These are phyloP conservation scores for Saccharum spontaneum DNA, from an alignment of 176 grass and related monocot genomes.

Conservation along the genomic window DNA sequence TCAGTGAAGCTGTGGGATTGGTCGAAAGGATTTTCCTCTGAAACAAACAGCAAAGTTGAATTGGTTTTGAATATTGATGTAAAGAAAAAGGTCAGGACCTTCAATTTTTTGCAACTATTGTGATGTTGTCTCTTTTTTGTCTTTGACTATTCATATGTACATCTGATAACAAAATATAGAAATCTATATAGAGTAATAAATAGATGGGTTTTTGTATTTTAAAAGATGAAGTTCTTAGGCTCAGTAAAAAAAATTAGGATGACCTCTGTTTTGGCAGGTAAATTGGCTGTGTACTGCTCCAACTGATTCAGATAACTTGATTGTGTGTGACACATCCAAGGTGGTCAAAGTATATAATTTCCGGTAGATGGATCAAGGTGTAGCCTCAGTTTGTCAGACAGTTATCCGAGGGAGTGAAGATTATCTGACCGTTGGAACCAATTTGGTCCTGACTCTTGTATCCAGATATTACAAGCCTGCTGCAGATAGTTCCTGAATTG, in stretches of 20 bases:
- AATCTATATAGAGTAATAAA: neutral
- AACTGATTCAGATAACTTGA: conserved; percentile 82
- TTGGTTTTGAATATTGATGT: conserved; percentile 70
- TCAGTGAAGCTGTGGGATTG: conserved; percentile 91
- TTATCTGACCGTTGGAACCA: neutral
- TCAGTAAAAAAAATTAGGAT: conserved; percentile 15
- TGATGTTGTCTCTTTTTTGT: neutral
- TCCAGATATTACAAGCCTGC: neutral
- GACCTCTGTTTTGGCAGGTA: conserved; percentile 54
- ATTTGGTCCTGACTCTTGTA: neutral
- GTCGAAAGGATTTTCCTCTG: conserved; percentile 68
- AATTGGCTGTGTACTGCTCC: conserved; percentile 87
- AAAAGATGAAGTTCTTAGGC: neutral
- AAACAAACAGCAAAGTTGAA: conserved; percentile 55
- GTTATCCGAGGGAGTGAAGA: neutral
- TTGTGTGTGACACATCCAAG: conserved; percentile 91
- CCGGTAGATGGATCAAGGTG: conserved; percentile 26
- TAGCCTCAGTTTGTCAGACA: neutral
- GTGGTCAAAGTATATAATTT: conserved; percentile 78
- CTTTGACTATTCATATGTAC: conserved; percentile 9
- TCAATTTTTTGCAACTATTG: conserved; percentile 20
- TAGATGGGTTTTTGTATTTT: neutral
- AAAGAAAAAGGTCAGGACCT: conserved; percentile 69
- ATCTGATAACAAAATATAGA: neutral
- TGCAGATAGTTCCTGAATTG: neutral